These are phyloP conservation scores for Suillus luteus DNA, from an alignment of 768 basidiomycete genomes.

Conservation along the genomic window DNA sequence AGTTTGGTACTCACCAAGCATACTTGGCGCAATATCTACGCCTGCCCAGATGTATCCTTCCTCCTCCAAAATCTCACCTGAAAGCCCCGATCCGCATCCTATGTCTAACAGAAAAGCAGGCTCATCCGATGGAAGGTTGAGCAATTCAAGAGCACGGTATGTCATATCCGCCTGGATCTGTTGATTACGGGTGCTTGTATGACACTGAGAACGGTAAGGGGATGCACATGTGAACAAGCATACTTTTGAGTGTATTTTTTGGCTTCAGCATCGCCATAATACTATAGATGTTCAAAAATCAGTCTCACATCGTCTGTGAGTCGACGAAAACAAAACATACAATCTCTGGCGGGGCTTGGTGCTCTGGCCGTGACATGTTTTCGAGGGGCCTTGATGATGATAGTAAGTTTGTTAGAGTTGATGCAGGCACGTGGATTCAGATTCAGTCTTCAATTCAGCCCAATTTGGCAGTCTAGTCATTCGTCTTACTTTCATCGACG, in stretches of 20 bases:
- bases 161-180: constrained; percentile 98
- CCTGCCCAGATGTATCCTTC: constrained; percentile 93
- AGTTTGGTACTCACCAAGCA: constrained; percentile 74
- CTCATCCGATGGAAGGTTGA: constrained; percentile 77
- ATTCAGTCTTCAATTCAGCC: constrained; percentile 1
- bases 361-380: constrained; percentile 83
- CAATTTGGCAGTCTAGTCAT: constrained; percentile 5
- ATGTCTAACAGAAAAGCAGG: constrained; percentile 91
- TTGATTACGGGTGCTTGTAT: constrained; percentile 85
- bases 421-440: background rate
- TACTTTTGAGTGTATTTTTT: constrained; percentile 97
- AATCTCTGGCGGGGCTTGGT: constrained; percentile 88
- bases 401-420: constrained; percentile 1
- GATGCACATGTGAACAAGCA: constrained; percentile 21
- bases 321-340: constrained; percentile 47
- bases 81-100: constrained; percentile 95
- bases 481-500: constrained; percentile 17
- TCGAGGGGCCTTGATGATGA: constrained; percentile 7
- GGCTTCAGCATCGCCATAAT: constrained; percentile 95
- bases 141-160: constrained; percentile 88
- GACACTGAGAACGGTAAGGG: constrained; percentile 20
- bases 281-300: constrained; percentile 48
- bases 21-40: constrained; percentile 92
- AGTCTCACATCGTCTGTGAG: background rate
- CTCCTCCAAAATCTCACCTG: constrained; percentile 95